phyloP scores from a whole-genome alignment of 768 basidiomycete species.

The Amanita exitialis region DNA sequence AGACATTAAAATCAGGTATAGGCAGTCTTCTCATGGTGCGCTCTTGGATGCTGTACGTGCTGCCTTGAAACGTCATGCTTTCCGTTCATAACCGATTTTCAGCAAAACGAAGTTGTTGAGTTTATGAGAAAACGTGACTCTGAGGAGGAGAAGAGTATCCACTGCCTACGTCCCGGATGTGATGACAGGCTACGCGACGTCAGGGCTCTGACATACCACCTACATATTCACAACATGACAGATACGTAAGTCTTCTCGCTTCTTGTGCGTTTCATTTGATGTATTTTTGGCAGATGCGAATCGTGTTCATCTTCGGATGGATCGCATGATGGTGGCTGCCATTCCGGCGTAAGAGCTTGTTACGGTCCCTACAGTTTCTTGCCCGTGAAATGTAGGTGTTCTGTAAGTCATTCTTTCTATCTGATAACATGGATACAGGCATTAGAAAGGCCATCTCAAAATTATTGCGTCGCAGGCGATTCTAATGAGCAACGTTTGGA shows the following conservation, averaged over 20 bases:
- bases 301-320: not conserved
- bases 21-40: conserved; percentile 24
- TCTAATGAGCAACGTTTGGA: not conserved
- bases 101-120: conserved; percentile 28
- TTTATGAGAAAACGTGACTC: conserved; percentile 18
- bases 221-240: conserved; percentile 47
- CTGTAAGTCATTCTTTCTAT: not conserved
- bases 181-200: conserved; percentile 28
- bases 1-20: conserved; percentile 20
- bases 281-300: not conserved
- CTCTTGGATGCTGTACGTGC: conserved; percentile 29
- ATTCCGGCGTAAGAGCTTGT: not conserved
- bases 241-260: conserved; percentile 23
- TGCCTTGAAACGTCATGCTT: not conserved
- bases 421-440: not conserved
- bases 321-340: not conserved
- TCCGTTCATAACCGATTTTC: not conserved
- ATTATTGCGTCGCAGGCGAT: not conserved
- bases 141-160: conserved; percentile 21
- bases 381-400: not conserved
- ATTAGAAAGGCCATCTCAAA: conserved; percentile 1
- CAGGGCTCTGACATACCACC: conserved; percentile 38
- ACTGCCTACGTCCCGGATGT: conserved; percentile 37
- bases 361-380: not conserved
- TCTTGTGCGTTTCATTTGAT: conserved; percentile 1